Conservation (phyloP, 495 filamentous ascomycete genomes). For the Polyplosphaeria fusca region DNA sequence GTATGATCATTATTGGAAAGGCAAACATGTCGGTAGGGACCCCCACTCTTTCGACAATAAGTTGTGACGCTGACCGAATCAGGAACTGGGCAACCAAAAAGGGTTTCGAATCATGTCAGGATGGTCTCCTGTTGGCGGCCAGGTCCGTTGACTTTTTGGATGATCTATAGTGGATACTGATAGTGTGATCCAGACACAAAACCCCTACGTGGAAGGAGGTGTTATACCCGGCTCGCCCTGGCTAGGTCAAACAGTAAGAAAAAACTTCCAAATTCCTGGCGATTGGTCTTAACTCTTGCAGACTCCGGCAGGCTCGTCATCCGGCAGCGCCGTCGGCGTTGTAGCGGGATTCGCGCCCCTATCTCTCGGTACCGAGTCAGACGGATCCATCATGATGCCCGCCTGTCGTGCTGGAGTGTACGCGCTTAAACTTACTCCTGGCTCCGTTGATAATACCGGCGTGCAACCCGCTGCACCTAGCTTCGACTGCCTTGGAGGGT, state of each 20-base stretch:
- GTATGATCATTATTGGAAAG: background rate
- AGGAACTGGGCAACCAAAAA: background rate
- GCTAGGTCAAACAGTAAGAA: background rate
- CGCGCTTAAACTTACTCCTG: background rate
- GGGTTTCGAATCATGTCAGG: background rate
- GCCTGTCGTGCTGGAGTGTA: slow-evolving; percentile 2
- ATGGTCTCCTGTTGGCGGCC: background rate
- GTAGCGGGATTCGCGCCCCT: slow-evolving; percentile 6
- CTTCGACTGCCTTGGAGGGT: background rate
- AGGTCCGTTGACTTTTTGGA: too few species aligned
- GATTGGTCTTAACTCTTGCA: too few species aligned
- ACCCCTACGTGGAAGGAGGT: background rate
- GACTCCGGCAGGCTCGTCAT: slow-evolving; percentile 9
- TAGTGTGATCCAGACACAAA: background rate
- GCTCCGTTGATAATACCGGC: background rate
- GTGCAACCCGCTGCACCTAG: background rate
- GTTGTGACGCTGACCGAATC: too few species aligned
- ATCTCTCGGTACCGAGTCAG: slow-evolving; percentile 1
- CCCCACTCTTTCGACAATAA: too few species aligned
- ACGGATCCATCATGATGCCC: background rate
- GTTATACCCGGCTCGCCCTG: background rate
- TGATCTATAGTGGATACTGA: background rate
- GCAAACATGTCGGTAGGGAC: background rate
- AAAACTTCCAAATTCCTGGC: too few species aligned
- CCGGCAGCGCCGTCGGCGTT: slow-evolving; percentile 4